A percentile compares a stretch with the other conserved stretches of the same genome.
Evolutionary conservation across 805 yeast genomes (phyloP).

Genomic region (Lipomyces yamanashiensis): DNA sequence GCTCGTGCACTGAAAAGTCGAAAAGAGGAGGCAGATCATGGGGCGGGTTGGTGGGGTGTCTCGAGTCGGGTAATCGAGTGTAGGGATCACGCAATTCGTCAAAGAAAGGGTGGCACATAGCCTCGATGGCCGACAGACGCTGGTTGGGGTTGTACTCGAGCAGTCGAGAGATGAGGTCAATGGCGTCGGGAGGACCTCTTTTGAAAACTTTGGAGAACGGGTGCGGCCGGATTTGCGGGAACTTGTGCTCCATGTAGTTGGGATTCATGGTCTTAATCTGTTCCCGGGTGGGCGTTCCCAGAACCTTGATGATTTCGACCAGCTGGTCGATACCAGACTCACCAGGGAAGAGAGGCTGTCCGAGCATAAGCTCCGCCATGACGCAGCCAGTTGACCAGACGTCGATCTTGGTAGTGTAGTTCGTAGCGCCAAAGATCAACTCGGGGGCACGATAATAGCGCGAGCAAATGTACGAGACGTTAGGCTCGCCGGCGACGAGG

Average conservation of each 20-base stretch:
- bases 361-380: slow-evolving; percentile 92
- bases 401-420: slow-evolving; percentile 95
- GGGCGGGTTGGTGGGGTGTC: slow-evolving; percentile 69
- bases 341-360: slow-evolving; percentile 97
- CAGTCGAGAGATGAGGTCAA: slow-evolving; percentile 79
- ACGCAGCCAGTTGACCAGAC: slow-evolving; percentile 99
- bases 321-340: slow-evolving; percentile 97
- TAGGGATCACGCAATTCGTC: slow-evolving; percentile 73
- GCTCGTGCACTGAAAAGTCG: slow-evolving; percentile 71
- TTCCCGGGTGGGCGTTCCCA: slow-evolving; percentile 93
- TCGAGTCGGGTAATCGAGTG: slow-evolving; percentile 50
- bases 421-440: slow-evolving; percentile 93
- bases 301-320: slow-evolving; percentile 92
- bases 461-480: slow-evolving; percentile 94
- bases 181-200: slow-evolving; percentile 81
- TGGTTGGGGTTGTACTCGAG: slow-evolving; percentile 88
- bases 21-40: slow-evolving; percentile 75
- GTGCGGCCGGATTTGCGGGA: slow-evolving; percentile 65
- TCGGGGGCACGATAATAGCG: slow-evolving; percentile 98
- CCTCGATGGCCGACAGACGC: slow-evolving; percentile 79
- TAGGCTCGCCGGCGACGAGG: slow-evolving; percentile 86
- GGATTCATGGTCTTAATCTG: slow-evolving; percentile 96
- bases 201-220: slow-evolving; percentile 69
- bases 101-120: slow-evolving; percentile 86
- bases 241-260: slow-evolving; percentile 94